Conservation (phyloP, 2,329 filamentous ascomycete genomes). For the Nannizzia gypsea region DNA sequence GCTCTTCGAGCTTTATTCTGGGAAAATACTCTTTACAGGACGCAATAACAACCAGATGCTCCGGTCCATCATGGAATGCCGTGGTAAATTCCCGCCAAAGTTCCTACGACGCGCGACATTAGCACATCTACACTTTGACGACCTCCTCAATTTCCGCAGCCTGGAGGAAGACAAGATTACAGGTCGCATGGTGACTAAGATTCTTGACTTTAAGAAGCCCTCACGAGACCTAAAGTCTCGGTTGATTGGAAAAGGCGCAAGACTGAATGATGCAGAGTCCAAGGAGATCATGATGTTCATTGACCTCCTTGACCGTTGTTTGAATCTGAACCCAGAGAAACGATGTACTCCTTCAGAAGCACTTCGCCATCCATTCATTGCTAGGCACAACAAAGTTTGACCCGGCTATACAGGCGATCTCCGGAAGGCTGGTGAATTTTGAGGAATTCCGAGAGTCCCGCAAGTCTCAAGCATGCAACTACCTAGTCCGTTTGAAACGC, state of each 20-base stretch:
- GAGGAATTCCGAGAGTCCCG: background rate
- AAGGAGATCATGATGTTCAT: slow-evolving; percentile 73
- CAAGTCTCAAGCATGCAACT: background rate
- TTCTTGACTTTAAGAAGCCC: slow-evolving; percentile 50
- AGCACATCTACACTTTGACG: slow-evolving; percentile 68
- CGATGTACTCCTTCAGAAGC: slow-evolving; percentile 78
- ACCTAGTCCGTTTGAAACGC: background rate
- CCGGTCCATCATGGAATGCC: slow-evolving; percentile 86
- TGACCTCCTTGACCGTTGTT: slow-evolving; percentile 76
- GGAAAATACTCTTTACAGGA: slow-evolving; percentile 92
- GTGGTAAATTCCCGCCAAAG: slow-evolving; percentile 83
- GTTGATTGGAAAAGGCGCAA: slow-evolving; percentile 58
- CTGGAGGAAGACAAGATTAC: slow-evolving; percentile 79
- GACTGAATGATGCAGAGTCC: slow-evolving; percentile 60
- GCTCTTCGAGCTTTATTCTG: slow-evolving; percentile 90
- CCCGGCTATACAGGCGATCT: background rate
- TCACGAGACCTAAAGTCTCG: slow-evolving; percentile 71
- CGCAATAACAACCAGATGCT: slow-evolving; percentile 98
- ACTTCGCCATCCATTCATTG: slow-evolving; percentile 77
- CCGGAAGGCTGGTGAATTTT: background rate
- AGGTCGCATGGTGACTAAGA: slow-evolving; percentile 53
- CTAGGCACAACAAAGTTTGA: slow-evolving; percentile 8
- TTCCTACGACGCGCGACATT: slow-evolving; percentile 73
- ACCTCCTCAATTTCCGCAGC: slow-evolving; percentile 70
- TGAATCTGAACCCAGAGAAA: slow-evolving; percentile 85